Evolutionary conservation across 2,329 filamentous ascomycete genomes (phyloP), one percentile per base, ranked within the genome.

Genomic region (Aspergillus puulaauensis): DNA sequence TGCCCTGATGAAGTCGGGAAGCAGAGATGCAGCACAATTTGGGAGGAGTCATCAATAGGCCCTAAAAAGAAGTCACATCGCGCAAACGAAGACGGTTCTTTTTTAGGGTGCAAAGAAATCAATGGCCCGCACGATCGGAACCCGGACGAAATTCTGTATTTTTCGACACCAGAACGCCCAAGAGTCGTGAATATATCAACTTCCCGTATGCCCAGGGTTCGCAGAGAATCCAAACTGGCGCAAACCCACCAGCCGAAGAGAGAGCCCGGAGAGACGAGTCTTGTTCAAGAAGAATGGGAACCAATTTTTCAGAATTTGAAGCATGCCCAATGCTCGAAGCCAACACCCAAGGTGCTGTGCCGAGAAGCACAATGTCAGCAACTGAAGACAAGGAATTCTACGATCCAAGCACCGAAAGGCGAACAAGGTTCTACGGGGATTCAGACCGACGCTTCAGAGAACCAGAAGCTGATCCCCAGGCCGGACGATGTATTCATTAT

Each of bases 81-180:
- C 6, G 53, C 61, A 15, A 66, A 68, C 21, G 57, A 62, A 1
- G 72, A 73, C 21, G 72, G 73, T 11, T 74, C 72, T 71, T 75
- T 75, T 71, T 72, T 76, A 71, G 73, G 73, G 11, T 75, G 73
- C 66, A 73, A 70, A 57, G 72, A 73, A 48, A 74, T 75, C 54
- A 70, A 73, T 44, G 65, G 68, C 12, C 66, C 68, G 9, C 60
- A 61, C 33, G 66, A 72, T 41, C 73, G 70, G 47, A 74, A 73
- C 40, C 73, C 72, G 21, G 73, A 75, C 68, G 73, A 75, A 35
- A 72, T 75, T 12, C 60, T 74, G 11, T 64, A 70, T 6, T 74
- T 75, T 57, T 68, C 70, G 14, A 66, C 67, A n/a, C 60, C 64
- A 54, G 64, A 69, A 52, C 66, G 64, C 45, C 65, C 60, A 60